Evolutionary conservation across 2,329 filamentous ascomycete genomes (phyloP).

Genomic region (Zasmidium cellare): DNA sequence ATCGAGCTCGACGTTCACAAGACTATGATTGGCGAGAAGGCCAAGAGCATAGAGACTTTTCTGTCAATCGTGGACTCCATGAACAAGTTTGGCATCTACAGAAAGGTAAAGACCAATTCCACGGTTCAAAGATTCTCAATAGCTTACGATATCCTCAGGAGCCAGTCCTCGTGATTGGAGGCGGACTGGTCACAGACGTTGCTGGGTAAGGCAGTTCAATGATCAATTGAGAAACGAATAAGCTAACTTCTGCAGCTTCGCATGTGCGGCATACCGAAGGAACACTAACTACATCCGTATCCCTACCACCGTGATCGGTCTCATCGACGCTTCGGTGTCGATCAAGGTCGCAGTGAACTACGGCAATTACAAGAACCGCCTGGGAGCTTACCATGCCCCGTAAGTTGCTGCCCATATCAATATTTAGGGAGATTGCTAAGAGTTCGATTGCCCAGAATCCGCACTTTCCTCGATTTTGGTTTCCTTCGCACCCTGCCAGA

Average conservation of each 20-base stretch:
- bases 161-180: slow-evolving; percentile 66
- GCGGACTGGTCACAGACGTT: slow-evolving; percentile 71
- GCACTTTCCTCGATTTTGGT: slow-evolving; percentile 72
- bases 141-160: slow-evolving; percentile 44
- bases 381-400: slow-evolving; percentile 72
- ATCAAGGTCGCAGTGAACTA: slow-evolving; percentile 81
- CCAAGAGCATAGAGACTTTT: slow-evolving; percentile 70
- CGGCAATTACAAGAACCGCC: slow-evolving; percentile 72
- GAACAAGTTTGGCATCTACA: slow-evolving; percentile 69
- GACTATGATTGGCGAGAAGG: slow-evolving; percentile 74
- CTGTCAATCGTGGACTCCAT: slow-evolving; percentile 71
- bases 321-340: slow-evolving; percentile 73
- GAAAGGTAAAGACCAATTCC: slow-evolving; percentile 26
- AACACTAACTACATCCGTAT: slow-evolving; percentile 74
- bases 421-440: background rate
- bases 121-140: too few relatives aligned
- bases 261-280: slow-evolving; percentile 69
- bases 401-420: background rate
- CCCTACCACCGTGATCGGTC: slow-evolving; percentile 71
- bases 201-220: slow-evolving; percentile 58
- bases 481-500: slow-evolving; percentile 68
- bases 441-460: slow-evolving; percentile 29
- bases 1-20: slow-evolving; percentile 66
- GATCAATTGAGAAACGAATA: slow-evolving; percentile 31
- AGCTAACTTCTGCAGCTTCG: slow-evolving; percentile 54